These are phyloP conservation scores for Botryotinia calthae DNA, from an alignment of 2,329 filamentous ascomycete genomes.

Conservation along the genomic window DNA sequence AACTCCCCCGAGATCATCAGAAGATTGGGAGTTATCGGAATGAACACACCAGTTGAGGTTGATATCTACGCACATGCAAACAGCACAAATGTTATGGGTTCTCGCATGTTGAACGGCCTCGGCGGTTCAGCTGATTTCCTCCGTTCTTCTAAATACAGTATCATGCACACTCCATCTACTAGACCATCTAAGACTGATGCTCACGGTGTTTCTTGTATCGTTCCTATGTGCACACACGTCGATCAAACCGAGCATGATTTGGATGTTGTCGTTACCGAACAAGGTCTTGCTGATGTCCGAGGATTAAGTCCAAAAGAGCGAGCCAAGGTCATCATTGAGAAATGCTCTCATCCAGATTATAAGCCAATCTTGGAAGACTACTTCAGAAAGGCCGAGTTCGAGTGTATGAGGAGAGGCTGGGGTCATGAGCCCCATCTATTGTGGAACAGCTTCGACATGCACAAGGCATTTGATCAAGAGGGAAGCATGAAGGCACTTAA, in stretches of 20 bases:
- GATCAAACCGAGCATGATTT: constrained; percentile 93
- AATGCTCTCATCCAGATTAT: constrained; percentile 85
- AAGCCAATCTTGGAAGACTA: constrained; percentile 78
- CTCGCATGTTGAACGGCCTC: constrained; percentile 81
- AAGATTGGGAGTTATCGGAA: constrained; percentile 81
- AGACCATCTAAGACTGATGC: constrained; percentile 81
- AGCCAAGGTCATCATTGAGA: constrained; percentile 79
- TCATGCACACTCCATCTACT: constrained; percentile 88
- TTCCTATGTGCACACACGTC: constrained; percentile 90
- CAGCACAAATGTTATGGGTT: constrained; percentile 84
- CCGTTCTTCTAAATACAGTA: constrained; percentile 75
- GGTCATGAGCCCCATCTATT: constrained; percentile 87
- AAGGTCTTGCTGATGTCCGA: constrained; percentile 79
- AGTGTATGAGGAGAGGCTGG: constrained; percentile 83
- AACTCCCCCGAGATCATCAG: constrained; percentile 91
- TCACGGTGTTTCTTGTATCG: constrained; percentile 78
- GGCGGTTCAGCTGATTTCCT: constrained; percentile 82
- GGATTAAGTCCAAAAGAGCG: constrained; percentile 77
- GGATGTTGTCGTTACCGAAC: constrained; percentile 76
- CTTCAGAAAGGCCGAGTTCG: constrained; percentile 80
- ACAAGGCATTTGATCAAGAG: constrained; percentile 75
- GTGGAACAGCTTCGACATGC: constrained; percentile 86
- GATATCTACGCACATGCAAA: constrained; percentile 95
- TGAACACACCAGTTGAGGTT: constrained; percentile 93
- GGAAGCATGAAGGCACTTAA: constrained; percentile 68